Conservation (phyloP, 176 grass and related monocot genomes). For the Ampelocalamus luodianensis region DNA sequence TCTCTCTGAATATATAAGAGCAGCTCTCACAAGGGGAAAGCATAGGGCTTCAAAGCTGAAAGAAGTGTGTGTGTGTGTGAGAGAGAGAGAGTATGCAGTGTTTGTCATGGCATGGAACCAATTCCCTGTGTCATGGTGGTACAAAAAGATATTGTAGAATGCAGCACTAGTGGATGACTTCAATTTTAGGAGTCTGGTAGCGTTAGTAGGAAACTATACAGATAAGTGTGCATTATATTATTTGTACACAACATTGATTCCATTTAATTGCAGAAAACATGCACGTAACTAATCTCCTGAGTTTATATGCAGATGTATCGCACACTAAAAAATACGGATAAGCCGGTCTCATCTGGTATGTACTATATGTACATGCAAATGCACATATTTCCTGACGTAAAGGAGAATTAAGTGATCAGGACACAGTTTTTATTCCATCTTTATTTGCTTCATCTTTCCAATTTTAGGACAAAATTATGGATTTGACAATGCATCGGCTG, state of each 20-base stretch:
- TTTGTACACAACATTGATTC: not conserved
- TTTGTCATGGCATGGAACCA: not conserved
- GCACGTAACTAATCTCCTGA: not conserved
- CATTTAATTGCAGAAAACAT: not conserved
- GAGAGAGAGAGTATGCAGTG: not conserved
- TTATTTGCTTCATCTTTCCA: not conserved
- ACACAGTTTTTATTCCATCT: not conserved
- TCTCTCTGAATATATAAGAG: conserved; percentile 2
- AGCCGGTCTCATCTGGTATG: conserved; percentile 61
- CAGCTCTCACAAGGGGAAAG: conserved; percentile 30
- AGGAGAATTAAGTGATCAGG: not conserved
- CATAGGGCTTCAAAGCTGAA: not conserved
- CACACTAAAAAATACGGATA: conserved; percentile 67
- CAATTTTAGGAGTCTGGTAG: not conserved
- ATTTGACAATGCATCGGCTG: conserved; percentile 52
- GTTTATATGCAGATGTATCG: conserved; percentile 59
- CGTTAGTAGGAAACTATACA: not conserved
- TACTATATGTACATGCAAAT: not conserved
- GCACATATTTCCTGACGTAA: not conserved
- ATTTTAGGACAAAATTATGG: conserved; percentile 49
- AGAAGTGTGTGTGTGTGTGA: not conserved
- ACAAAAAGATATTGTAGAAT: not conserved
- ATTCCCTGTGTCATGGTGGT: not conserved
- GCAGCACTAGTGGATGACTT: not conserved
- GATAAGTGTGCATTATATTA: not conserved